Conservation (phyloP, 305 asterid genomes). For the Euphrasia arctica region DNA sequence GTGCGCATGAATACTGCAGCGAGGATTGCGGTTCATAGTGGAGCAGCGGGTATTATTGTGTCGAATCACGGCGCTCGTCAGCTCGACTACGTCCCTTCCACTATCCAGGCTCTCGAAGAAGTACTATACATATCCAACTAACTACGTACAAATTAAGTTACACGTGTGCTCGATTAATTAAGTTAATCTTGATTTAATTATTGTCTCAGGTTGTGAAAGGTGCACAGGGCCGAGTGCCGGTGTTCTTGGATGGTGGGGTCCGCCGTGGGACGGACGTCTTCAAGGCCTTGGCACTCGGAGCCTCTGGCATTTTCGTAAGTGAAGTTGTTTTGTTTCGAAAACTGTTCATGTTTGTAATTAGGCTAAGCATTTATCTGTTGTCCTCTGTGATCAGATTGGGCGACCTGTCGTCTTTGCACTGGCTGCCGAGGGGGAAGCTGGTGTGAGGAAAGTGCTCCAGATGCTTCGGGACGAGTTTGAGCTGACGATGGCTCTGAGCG, state of each 20-base stretch:
- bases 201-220: constrained; percentile 75
- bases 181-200: neutral
- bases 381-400: constrained; percentile 53
- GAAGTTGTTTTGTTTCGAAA: too few relatives aligned
- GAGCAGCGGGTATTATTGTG: constrained; percentile 85
- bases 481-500: constrained; percentile 91
- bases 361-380: neutral
- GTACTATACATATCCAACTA: constrained; percentile 25
- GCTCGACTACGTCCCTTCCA: constrained; percentile 87
- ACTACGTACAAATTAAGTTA: neutral
- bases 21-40: constrained; percentile 69
- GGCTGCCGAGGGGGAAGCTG: constrained; percentile 92
- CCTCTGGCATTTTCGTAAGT: constrained; percentile 90
- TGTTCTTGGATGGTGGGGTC: constrained; percentile 89
- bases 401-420: constrained; percentile 83
- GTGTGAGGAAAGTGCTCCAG: constrained; percentile 68
- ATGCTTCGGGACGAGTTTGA: constrained; percentile 91
- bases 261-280: constrained; percentile 94
- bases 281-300: constrained; percentile 93
- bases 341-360: too few relatives aligned
- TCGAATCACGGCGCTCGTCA: constrained; percentile 98
- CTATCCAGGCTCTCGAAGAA: constrained; percentile 88
- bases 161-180: too few relatives aligned
- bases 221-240: constrained; percentile 87
- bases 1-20: constrained; percentile 38